Conservation (phyloP, 345 rosid species). For the Angophora floribunda region DNA sequence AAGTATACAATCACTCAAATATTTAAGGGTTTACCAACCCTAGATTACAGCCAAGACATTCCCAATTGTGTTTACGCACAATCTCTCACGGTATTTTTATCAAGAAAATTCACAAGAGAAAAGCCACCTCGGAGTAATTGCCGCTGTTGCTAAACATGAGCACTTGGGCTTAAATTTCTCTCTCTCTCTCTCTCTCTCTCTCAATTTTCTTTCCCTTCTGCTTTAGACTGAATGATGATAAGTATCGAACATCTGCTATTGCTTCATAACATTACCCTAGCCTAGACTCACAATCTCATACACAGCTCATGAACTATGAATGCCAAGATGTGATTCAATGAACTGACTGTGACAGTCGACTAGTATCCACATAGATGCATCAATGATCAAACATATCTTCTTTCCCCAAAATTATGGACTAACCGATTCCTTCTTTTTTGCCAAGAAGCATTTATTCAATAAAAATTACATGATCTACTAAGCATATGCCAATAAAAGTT, state of each 20-base stretch:
- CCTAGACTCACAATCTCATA: neutral
- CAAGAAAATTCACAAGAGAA: neutral
- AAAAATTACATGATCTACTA: neutral
- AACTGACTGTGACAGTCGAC: neutral
- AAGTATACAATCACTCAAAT: no score
- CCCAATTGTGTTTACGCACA: no score
- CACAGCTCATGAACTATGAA: neutral
- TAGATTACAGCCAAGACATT: no score
- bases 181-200: no score
- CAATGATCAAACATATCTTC: neutral
- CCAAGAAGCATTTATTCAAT: neutral
- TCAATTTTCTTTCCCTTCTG: neutral
- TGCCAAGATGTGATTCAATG: neutral
- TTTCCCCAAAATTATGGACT: neutral
- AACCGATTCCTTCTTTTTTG: neutral
- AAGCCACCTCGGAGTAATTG: no score
- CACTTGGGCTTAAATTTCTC: no score
- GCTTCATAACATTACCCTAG: neutral
- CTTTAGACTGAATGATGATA: neutral
- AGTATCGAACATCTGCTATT: neutral
- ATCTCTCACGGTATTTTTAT: no score
- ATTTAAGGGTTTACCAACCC: no score
- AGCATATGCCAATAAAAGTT: neutral
- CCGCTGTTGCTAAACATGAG: no score
- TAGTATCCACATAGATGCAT: neutral